A percentile compares a stretch with the other conserved stretches of the same genome.
These are phyloP conservation scores for Zymoseptoria pseudotritici DNA, from an alignment of 2,329 filamentous ascomycete genomes.

Conservation along the genomic window DNA sequence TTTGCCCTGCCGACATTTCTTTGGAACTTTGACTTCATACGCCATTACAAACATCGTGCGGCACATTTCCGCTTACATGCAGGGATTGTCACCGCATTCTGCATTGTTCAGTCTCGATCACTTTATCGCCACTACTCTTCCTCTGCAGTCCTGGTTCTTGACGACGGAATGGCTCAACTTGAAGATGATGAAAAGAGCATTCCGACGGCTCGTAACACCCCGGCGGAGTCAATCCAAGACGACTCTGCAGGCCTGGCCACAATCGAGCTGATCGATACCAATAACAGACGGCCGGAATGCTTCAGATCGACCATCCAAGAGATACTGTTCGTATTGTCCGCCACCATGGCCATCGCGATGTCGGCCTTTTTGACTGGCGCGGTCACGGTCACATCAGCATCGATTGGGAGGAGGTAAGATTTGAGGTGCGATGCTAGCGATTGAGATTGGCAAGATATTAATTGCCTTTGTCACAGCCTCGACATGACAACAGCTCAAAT, in stretches of 20 bases:
- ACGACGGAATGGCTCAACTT: conserved; percentile 1
- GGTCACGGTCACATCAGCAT: conserved; percentile 55
- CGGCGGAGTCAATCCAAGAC: not conserved
- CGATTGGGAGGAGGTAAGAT: conserved; percentile 40
- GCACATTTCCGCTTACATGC: not conserved
- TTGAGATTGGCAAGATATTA: not conserved
- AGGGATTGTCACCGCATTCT: not conserved
- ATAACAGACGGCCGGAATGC: conserved; percentile 44
- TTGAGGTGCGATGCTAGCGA: not conserved
- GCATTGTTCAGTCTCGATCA: not conserved
- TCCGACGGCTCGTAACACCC: not conserved
- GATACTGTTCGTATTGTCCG: conserved; percentile 57
- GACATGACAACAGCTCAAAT: conserved; percentile 59
- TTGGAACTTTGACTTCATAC: not conserved
- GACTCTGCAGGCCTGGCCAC: conserved; percentile 3
- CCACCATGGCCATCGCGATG: conserved; percentile 60
- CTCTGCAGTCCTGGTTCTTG: not conserved
- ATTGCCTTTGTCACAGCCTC: conserved; percentile 38
- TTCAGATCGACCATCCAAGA: conserved; percentile 58
- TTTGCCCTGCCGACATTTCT: not conserved
- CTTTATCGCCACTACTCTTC: not conserved
- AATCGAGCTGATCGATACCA: conserved; percentile 15
- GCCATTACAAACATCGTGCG: too few species aligned
- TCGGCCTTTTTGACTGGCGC: conserved; percentile 53
- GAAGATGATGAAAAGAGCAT: conserved; percentile 6